phyloP scores from a whole-genome alignment of 2,329 filamentous ascomycete genomes.

The Cordyceps tenuipes region DNA sequence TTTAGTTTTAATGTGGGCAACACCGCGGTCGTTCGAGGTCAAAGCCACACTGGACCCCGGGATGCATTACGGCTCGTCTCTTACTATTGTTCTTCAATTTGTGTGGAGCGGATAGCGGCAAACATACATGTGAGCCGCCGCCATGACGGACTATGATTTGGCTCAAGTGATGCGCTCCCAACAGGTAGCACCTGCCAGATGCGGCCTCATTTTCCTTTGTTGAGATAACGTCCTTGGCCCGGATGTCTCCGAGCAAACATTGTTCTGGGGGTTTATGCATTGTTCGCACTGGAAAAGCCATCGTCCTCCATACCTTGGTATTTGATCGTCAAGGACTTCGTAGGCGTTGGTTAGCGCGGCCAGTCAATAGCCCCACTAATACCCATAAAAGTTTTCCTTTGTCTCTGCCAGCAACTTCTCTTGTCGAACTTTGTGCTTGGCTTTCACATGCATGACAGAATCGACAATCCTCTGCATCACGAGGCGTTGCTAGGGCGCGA shows the following conservation, averaged over 20 bases:
- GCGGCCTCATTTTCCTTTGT: no score
- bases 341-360: no score
- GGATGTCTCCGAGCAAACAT: no score
- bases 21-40: neutral
- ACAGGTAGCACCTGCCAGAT: neutral
- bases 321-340: no score
- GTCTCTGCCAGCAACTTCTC: neutral
- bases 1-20: neutral
- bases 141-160: neutral
- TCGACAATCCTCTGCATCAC: neutral
- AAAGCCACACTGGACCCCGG: neutral
- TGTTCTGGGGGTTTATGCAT: no score
- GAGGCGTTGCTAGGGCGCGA: neutral
- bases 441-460: neutral
- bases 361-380: neutral
- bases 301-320: no score
- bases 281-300: no score
- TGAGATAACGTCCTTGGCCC: no score
- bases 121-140: neutral
- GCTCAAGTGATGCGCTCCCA: neutral
- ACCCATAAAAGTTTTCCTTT: neutral
- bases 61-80: constrained; percentile 8
- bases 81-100: constrained; percentile 13
- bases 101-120: neutral
- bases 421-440: neutral